Percentiles rank a stretch among this genome's conserved stretches.
Evolutionary conservation across 2,329 filamentous ascomycete genomes (phyloP).

Genomic region (Blastomyces silverae): DNA sequence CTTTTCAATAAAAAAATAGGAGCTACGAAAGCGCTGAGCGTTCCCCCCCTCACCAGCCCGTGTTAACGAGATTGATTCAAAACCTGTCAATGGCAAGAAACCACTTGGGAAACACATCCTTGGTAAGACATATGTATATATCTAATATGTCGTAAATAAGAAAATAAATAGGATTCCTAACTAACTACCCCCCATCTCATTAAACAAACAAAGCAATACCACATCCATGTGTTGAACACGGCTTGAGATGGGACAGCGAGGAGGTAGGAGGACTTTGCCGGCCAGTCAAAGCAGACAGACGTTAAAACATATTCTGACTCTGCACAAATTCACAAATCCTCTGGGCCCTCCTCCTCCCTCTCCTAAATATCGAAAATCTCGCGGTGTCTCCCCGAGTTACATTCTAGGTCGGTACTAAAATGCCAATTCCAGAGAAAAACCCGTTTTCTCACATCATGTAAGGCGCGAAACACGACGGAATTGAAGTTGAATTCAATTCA

Average conservation of each 20-base stretch:
- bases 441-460: too few relatives aligned
- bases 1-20: too few relatives aligned
- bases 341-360: background rate
- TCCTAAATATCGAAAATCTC: background rate
- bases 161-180: background rate
- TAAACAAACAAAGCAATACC: too few relatives aligned
- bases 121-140: background rate
- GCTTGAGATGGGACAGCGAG: background rate
- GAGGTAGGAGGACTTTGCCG: too few relatives aligned
- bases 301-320: background rate
- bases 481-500: conserved; percentile 8
- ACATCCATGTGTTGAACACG: background rate
- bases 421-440: too few relatives aligned
- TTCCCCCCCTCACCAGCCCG: too few relatives aligned
- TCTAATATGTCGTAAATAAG: background rate
- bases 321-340: too few relatives aligned
- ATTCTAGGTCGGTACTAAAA: too few relatives aligned
- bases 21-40: too few relatives aligned
- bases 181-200: background rate
- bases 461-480: too few relatives aligned
- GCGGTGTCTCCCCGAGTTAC: background rate
- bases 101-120: background rate
- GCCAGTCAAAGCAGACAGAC: background rate
- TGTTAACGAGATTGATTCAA: too few relatives aligned
- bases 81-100: background rate